Evolutionary conservation across 345 rosid species (phyloP).

Genomic region (Bretschneidera sinensis): DNA sequence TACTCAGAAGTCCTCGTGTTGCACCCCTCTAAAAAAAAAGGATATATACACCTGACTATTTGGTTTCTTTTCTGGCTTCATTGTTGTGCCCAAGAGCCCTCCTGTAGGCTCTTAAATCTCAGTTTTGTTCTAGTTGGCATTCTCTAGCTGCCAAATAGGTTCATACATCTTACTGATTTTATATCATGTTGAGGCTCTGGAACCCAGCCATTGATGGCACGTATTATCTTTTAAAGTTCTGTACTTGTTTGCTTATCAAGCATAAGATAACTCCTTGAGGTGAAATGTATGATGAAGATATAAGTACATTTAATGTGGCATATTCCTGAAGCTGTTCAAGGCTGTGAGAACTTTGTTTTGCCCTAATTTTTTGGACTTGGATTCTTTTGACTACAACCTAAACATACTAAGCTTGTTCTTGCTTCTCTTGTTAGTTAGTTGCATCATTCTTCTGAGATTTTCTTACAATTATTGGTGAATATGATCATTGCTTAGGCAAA

Average conservation of each 20-base stretch:
- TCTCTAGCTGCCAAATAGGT: too few relatives aligned
- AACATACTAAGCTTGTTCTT: slow-evolving; percentile 3
- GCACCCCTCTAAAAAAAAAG: too few relatives aligned
- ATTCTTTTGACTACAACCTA: slow-evolving; percentile 11
- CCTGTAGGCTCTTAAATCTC: too few relatives aligned
- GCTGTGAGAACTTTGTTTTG: background rate
- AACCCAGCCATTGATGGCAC: background rate
- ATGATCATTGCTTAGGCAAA: slow-evolving; percentile 26
- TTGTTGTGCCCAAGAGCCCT: background rate
- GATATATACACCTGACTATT: background rate
- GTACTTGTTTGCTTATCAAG: background rate
- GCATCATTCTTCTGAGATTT: slow-evolving; percentile 9
- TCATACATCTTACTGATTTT: too few relatives aligned
- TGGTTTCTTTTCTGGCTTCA: background rate
- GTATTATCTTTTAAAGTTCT: background rate
- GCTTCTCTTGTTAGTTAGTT: slow-evolving; percentile 7
- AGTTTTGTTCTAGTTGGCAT: too few relatives aligned
- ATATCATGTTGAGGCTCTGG: background rate
- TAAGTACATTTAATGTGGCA: background rate
- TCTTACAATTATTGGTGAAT: slow-evolving; percentile 6
- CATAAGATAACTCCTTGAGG: background rate
- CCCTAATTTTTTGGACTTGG: slow-evolving; percentile 13
- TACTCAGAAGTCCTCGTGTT: too few relatives aligned
- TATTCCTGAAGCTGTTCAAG: background rate
- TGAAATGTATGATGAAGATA: background rate